Evolutionary conservation across 345 rosid species (phyloP), one percentile per base, ranked within the genome.

Genomic region (Hypericum androsaemum): DNA sequence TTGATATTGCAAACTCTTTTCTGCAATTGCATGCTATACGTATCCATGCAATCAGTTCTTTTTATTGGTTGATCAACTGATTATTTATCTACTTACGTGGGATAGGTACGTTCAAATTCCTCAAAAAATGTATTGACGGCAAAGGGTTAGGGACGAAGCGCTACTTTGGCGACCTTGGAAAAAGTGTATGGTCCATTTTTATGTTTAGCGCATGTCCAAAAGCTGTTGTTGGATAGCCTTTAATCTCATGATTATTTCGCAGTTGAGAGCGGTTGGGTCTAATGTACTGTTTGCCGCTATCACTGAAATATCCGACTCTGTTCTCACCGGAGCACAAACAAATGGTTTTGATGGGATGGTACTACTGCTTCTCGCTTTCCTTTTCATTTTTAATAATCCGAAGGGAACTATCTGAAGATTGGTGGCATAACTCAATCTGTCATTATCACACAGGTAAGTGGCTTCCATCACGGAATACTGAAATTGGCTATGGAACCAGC

Each of bases 401-500:
- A 10, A 13, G 48, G 47, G 13, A 51, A 36, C 41, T 43, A 8
- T 49, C 22, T 22, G 32, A 17, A 48, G 15, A 39, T n/a, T 58
- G 54, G 61, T 35, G 15, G 17, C 59, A 50, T 39, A 11, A 15
- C 52, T 56, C 9, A 43, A 43, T 47, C 35, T 51, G 38, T 57
- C 58, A 46, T 65, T 51, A 47, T 56, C 54, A 72, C 32, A 22
- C 32, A 89, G 97, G 73, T 86, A 50, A 76, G 70, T 57, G 90
- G 98, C 51, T 84, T 89, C 69, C 90, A 76, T 73, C 88, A 89
- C 57, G 98, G 96, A 64, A 73, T 89, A 71, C 64, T 89, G 62
- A 84, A 76, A 74, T 70, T 89, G 76, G 94, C 97, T 37, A 89
- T 89, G 97, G 97, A 89, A 67, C 97, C 96, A 60, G 84, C 90